A percentile compares a stretch with the other conserved stretches of the same genome.
These are phyloP conservation scores for Trichopus zeylanicus DNA, from an alignment of 116 monocot species.

Conservation along the genomic window DNA sequence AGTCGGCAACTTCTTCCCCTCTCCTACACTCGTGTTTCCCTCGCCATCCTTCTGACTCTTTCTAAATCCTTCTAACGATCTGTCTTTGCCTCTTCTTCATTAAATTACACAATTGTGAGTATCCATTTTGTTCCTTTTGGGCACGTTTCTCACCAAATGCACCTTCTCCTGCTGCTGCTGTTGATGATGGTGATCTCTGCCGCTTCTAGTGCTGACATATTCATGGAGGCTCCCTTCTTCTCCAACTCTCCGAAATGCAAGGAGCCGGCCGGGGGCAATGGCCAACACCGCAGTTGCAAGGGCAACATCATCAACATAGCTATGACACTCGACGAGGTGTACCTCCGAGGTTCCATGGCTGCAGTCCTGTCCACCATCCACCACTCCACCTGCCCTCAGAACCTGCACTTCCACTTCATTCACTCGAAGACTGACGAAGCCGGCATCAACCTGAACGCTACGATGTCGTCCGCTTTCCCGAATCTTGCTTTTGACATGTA, in stretches of 20 bases:
- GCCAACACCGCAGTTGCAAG: neutral
- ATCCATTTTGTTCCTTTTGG: too few species aligned
- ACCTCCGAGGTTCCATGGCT: neutral
- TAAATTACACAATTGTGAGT: too few species aligned
- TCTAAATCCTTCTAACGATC: too few species aligned
- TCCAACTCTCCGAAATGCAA: neutral
- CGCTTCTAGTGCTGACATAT: neutral
- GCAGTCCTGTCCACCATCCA: constrained; percentile 13
- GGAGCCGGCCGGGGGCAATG: too few species aligned
- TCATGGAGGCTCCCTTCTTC: constrained; percentile 8
- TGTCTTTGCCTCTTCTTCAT: too few species aligned
- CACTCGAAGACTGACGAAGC: neutral
- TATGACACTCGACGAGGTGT: constrained; percentile 11
- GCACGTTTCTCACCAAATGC: too few species aligned
- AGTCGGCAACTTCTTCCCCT: too few species aligned
- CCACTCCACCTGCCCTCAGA: constrained; percentile 8
- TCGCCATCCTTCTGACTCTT: too few species aligned
- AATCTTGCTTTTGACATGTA: constrained; percentile 7
- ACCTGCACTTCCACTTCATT: constrained; percentile 13
- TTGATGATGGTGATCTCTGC: too few species aligned
- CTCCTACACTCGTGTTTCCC: too few species aligned
- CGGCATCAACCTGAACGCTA: neutral
- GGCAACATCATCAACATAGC: constrained; percentile 5
- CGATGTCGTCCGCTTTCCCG: constrained; percentile 6
- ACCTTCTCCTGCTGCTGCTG: too few species aligned